Evolutionary conservation across 2,329 filamentous ascomycete genomes (phyloP), one percentile per base, ranked within the genome.

Genomic region (Penicillium sp.): DNA sequence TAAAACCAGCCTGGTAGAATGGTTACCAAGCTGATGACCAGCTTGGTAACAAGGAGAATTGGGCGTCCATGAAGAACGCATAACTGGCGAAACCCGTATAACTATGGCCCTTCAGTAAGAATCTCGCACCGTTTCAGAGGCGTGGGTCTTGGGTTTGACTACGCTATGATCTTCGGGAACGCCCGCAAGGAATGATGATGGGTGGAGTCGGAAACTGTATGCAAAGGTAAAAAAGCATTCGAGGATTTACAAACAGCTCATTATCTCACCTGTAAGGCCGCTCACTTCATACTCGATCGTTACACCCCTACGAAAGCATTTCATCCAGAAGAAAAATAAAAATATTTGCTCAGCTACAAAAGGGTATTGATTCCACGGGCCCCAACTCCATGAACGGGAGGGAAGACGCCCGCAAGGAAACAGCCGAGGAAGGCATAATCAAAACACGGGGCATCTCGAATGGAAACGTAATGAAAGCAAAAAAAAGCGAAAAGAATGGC

Each of bases 331-430:
- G 27, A 6, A 24, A 35, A 28, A 42, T n/a, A 39, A 11, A 0
- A 47, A 49, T 47, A 36, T 18, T 36, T 44, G 31, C 31, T 44
- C 18, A 40, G 47, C 51, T 46, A 53, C 41, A 16, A 22, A 13
- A 39, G 49, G 53, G 53, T 55, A 55, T 55, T 46, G 40, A 49
- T 51, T 9, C 35, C 2, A 38, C 35, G 18, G 35, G 35, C 35
- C 33, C 35, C 35, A 16, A 38, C 35, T 38, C 18, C 35, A 25
- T 10, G 18, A 7, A 41, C 6, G 25, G 27, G n/a, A 39, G 44
- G 25, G n/a, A 22, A 38, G 39, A 35, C 30, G 20, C 42, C 20
- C 14, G 8, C 30, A 18, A 24, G 11, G n/a, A 42, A 20, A 30
- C 39, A 42, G 24, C 6, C 6, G 18, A 44, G n/a, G 33, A 33